Evolutionary conservation across 2,329 filamentous ascomycete genomes (phyloP), one percentile per base, ranked within the genome.

Genomic region (Cladophialophora chaetospira): DNA sequence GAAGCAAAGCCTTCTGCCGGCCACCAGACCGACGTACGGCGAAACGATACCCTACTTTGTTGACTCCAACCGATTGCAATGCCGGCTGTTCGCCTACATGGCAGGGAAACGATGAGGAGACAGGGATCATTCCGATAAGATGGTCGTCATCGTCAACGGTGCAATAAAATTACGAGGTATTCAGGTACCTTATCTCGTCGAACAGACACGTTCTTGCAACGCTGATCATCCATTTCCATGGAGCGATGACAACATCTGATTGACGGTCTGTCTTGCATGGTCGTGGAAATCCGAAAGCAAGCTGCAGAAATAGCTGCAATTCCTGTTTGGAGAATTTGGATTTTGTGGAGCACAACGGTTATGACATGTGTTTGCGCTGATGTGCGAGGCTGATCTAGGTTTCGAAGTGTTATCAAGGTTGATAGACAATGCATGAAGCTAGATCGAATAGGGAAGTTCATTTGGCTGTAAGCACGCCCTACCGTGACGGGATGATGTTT

Each of bases 341-440:
- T 53, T 31, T 40, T 42, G 42, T 47, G 51, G 51, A 47, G 51
- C 43, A 40, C 13, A 15, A 19, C 26, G 10, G 13, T 26, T 15
- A 38, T 48, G 44, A 58, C 45, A 53, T 38, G 50, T 26, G 29
- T 49, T 25, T 11, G 44, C 57, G 57, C 51, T 55, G 57, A 59
- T 55, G 40, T 55, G 57, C 57, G 57, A 59, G 57, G 57, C 57
- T 59, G 53, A n/a, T n/a, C n/a, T n/a, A n/a, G n/a, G n/a, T n/a
- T n/a, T 45, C 9, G 38, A 29, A 28, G 42, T 38, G 53, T 55
- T 55, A 48, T 49, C 45, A 47, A 40, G 10, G 19, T 43, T n/a
- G 43, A 49, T 42, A 56, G 21, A 26, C 35, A 55, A 36, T 36
- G 25, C 31, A 35, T 42, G 17, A 50, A 29, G 21, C 53, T 57